Evolutionary conservation across 148 eudicot genomes (phyloP), one percentile per base, ranked within the genome.

Genomic region (Simmondsia chinensis): DNA sequence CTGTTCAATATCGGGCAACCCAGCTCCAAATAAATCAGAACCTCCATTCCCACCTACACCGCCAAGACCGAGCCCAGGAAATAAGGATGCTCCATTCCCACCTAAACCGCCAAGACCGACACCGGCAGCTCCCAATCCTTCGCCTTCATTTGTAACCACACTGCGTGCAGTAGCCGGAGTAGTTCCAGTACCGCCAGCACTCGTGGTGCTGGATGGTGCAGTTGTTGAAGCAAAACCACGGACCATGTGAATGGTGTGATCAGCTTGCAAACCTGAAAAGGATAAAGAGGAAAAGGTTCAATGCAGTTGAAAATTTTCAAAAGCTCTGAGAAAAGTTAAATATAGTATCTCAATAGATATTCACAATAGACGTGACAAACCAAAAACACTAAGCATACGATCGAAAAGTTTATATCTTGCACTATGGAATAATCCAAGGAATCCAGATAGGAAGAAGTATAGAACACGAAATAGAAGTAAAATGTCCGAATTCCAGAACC

Each of bases 201-300:
- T 64, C 4, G 71, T 15, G 22, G 71, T 33, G 24, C 48, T 65
- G 44, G 72, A 28, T 40, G 74, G 41, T 25, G 74, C 70, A 36
- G 69, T 42, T 0, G 79, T 38, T 45, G 74, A 69, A 51, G 79
- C 69, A 61, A 73, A 82, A 48, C 85, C 82, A 43, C 85, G 85
- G 31, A 82, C 93, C 82, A 82, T 72, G 63, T 82, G 93, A 43
- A 82, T 76, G 11, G 93, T 82, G 46, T 82, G 85, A 61, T 82
- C 93, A 18, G 82, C 79, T 59, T 77, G 82, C 60, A 77, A 63
- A 41, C 91, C 91, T 82, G 53, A 50, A 43, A 48, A 32, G 40
- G 38, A 57, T 12, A 50, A 39, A 23, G 35, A 33, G 1, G 20
- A 28, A 5, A 39, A 33, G 33, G 10, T 49, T 17, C 39, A 28